Evolutionary conservation across 192 early-diverging fungal species (phyloP), one percentile per base, ranked within the genome.

Genomic region (Umbelopsis vinacea): DNA sequence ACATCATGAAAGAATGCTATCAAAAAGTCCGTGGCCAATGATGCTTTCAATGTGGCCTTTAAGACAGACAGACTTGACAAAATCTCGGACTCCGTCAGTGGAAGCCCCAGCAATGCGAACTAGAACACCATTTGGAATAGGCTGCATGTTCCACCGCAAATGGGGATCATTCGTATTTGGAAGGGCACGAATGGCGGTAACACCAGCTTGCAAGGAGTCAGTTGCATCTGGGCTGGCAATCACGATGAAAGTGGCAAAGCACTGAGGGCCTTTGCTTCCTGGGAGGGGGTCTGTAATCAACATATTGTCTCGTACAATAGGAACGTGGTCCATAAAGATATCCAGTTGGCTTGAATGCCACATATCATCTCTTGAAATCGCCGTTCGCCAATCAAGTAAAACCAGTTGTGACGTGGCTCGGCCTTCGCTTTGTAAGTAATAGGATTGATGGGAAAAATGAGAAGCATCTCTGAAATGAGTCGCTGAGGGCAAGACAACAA

Each of bases 401-500:
- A 95, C 81, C 7, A 94, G 68, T 26, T 89, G 90, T 2, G 86
- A 83, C 22, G 74, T 74, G 2, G 38, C 50, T 14, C 33, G 26
- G 26, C 57, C 57, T 37, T 63, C 33, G 33, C 83, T 71, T 33
- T 73, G 70, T 24, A 92, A 48, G 9, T 78, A 50, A n/a, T 93
- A 81, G 7, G 43, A 37, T 75, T 96, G 94, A 33, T 79, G 69
- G 72, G 91, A 90, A 63, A 72, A 79, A 68, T 90, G 95, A 37
- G 80, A 70, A 0, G 93, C 82, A 24, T 76, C 85, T 22, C 82
- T 69, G 63, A 95, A 95, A 75, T 89, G 91, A 8, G 90, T 92
- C 14, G 93, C 90, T 4, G 93, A 94, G 6, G 94, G 94, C 47
- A 95, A 68, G 46, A 91, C 47, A 29, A 87, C 79, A 0, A 94